A percentile compares a stretch with the other conserved stretches of the same genome.
Conservation (phyloP, 2,329 filamentous ascomycete species). For the Aspergillus thermomutatus region DNA sequence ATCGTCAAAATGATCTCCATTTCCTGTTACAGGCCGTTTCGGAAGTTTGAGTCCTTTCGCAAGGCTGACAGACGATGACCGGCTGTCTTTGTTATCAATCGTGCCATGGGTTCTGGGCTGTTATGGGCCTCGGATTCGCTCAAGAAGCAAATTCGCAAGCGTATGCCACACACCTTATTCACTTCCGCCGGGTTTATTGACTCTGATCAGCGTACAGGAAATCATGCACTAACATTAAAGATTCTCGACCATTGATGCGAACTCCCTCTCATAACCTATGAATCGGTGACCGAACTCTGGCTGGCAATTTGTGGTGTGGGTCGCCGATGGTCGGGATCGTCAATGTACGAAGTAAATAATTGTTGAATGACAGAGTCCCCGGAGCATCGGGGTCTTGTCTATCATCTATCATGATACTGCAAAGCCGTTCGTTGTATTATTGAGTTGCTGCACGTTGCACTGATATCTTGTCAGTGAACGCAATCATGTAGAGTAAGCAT, state of each 20-base stretch:
- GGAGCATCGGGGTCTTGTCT: neutral
- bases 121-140: slow-evolving; percentile 70
- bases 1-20: slow-evolving; percentile 65
- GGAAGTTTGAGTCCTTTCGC: slow-evolving; percentile 23
- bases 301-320: neutral
- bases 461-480: neutral
- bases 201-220: slow-evolving; percentile 10
- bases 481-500: neutral
- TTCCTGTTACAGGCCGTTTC: slow-evolving; percentile 71
- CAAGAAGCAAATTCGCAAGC: slow-evolving; percentile 71
- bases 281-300: too few relatives aligned
- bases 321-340: neutral
- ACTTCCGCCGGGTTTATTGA: neutral
- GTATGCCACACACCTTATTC: slow-evolving; percentile 31
- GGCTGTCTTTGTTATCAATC: slow-evolving; percentile 59
- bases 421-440: neutral
- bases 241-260: neutral
- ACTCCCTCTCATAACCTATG: neutral
- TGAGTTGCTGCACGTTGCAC: neutral
- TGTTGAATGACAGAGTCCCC: too few relatives aligned
- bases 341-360: neutral
- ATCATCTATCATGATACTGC: neutral
- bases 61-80: slow-evolving; percentile 8
- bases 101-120: slow-evolving; percentile 82
- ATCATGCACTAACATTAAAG: slow-evolving; percentile 13